Conservation (phyloP, 2,329 filamentous ascomycete species). For the Gyromitra esculenta region DNA sequence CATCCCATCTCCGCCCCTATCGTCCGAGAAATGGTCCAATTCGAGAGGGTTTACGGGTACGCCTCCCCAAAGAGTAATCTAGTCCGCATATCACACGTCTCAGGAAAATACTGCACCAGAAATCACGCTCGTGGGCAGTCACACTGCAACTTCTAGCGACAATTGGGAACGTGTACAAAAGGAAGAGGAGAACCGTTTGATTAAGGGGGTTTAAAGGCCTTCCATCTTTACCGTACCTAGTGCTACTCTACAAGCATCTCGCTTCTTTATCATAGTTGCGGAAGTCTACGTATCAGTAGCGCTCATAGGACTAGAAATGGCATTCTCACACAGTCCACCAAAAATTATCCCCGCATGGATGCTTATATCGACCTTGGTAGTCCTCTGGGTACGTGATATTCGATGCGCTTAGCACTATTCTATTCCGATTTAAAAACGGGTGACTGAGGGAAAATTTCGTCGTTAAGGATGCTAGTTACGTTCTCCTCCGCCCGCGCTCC, state of each 20-base stretch:
- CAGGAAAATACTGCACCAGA: neutral
- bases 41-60: neutral
- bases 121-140: neutral
- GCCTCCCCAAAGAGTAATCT: neutral
- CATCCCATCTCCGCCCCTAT: neutral
- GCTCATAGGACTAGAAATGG: slow-evolving; percentile 12
- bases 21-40: neutral
- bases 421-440: slow-evolving; percentile 72
- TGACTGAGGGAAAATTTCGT: slow-evolving; percentile 78
- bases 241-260: neutral
- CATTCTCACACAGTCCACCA: slow-evolving; percentile 28
- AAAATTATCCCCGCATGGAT: slow-evolving; percentile 40
- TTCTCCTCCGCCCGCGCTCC: slow-evolving; percentile 79
- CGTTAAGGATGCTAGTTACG: slow-evolving; percentile 81
- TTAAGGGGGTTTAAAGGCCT: neutral
- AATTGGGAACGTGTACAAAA: neutral
- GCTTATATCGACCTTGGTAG: slow-evolving; percentile 37
- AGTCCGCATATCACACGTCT: neutral
- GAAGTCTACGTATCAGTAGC: neutral
- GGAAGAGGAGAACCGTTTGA: neutral
- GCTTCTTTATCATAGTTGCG: neutral
- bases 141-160: neutral
- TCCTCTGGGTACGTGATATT: slow-evolving; percentile 34
- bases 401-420: neutral
- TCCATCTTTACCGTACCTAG: neutral